These are phyloP conservation scores for Austroboletus festivus DNA, from an alignment of 768 basidiomycete species.

Conservation along the genomic window DNA sequence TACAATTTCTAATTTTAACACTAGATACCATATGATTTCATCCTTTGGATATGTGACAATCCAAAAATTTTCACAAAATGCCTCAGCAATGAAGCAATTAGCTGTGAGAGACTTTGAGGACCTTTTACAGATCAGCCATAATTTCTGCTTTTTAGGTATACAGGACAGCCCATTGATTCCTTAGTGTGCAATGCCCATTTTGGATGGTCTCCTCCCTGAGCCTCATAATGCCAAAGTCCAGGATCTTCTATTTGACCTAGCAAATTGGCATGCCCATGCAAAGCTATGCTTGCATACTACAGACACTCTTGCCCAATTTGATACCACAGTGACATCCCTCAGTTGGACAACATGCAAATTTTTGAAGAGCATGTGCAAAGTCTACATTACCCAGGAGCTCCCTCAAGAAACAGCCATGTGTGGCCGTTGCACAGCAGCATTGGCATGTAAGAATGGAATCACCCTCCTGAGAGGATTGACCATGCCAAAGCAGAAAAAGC, in stretches of 20 bases:
- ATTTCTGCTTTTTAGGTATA: background rate
- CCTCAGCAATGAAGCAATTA: constrained; percentile 32
- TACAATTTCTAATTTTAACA: background rate
- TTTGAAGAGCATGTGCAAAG: background rate
- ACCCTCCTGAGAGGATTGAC: background rate
- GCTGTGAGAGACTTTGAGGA: constrained; percentile 29
- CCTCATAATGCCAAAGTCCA: constrained; percentile 10
- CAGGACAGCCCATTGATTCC: background rate
- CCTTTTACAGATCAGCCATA: constrained; percentile 24
- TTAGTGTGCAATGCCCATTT: constrained; percentile 33
- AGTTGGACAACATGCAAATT: background rate
- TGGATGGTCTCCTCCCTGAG: constrained; percentile 35
- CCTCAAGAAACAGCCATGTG: background rate
- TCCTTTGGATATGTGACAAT: constrained; percentile 36
- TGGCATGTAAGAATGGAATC: background rate
- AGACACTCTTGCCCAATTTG: background rate
- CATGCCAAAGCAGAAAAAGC: background rate
- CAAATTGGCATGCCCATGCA: background rate
- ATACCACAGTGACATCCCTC: background rate
- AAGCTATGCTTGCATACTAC: background rate
- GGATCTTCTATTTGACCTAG: background rate
- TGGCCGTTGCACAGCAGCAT: background rate
- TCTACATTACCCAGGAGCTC: background rate
- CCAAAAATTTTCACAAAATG: constrained; percentile 31
- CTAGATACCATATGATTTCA: constrained; percentile 32